phyloP scores from a whole-genome alignment of 1,284 basidiomycete species.

The Ceratobasidium sp. region DNA sequence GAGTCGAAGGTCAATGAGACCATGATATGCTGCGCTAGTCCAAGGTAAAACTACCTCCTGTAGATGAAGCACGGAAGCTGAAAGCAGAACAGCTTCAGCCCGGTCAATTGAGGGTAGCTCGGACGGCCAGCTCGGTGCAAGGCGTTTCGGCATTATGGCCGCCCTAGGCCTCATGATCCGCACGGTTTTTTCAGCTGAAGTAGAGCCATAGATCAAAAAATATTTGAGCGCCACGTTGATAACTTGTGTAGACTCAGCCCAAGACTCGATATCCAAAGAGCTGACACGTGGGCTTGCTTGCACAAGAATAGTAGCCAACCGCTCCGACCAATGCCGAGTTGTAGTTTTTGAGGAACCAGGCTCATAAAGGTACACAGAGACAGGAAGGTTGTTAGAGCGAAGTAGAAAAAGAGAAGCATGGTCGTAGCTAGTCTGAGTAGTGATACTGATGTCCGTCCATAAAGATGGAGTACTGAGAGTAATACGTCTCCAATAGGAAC shows the following conservation, averaged over 20 bases:
- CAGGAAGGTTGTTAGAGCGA: background rate
- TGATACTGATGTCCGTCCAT: background rate
- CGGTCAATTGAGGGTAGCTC: background rate
- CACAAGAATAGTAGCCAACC: background rate
- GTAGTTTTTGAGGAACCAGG: background rate
- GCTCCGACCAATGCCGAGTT: background rate
- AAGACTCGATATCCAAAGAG: background rate
- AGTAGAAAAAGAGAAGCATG: background rate
- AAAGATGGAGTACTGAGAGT: background rate
- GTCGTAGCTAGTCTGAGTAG: background rate
- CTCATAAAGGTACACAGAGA: background rate
- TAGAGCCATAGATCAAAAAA: background rate
- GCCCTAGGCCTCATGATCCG: background rate
- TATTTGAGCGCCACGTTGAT: background rate
- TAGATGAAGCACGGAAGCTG: background rate
- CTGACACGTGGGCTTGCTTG: background rate
- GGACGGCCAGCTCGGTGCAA: background rate
- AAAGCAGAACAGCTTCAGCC: background rate
- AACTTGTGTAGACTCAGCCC: background rate
- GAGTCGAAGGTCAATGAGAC: slow-evolving; percentile 11
- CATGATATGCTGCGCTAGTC: slow-evolving; percentile 13
- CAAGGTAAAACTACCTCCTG: background rate
- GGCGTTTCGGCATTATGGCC: background rate
- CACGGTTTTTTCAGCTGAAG: background rate
- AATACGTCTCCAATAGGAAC: background rate